Conservation (phyloP, 208 protist genomes). For the Endotrypanum monterogeii region DNA sequence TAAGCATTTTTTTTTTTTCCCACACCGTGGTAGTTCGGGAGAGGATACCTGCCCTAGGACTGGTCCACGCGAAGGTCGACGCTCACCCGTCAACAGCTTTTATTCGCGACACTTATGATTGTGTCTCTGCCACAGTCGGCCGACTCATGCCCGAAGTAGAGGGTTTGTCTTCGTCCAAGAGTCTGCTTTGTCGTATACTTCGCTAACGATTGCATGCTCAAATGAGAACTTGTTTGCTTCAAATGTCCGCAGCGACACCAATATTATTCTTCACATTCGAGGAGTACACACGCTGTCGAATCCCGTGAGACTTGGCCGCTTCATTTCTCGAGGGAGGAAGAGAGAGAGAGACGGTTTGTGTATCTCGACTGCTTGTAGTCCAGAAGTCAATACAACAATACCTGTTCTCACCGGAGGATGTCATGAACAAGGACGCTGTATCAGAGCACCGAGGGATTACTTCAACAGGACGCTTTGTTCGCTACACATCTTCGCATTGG, state of each 20-base stretch:
- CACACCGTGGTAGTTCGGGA: background rate
- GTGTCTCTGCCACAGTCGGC: background rate
- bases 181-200: background rate
- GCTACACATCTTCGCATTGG: slow-evolving; percentile 7
- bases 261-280: slow-evolving; percentile 16
- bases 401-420: background rate
- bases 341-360: slow-evolving; percentile 10
- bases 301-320: slow-evolving; percentile 18
- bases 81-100: background rate
- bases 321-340: too few relatives aligned
- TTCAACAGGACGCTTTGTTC: slow-evolving; percentile 13
- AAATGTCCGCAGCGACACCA: background rate
- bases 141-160: too few relatives aligned
- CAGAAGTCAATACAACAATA: slow-evolving; percentile 6
- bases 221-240: background rate
- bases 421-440: slow-evolving; percentile 1
- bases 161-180: background rate
- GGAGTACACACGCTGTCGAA: slow-evolving; percentile 13
- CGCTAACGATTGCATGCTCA: background rate
- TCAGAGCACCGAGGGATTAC: slow-evolving; percentile 2
- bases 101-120: background rate
- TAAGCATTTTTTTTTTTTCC: background rate
- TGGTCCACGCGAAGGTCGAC: background rate
- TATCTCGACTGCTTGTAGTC: slow-evolving; percentile 8
- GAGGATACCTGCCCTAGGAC: background rate